These are phyloP conservation scores for Candida sanyaensis DNA, from an alignment of 1,139 yeast species.

Conservation along the genomic window DNA sequence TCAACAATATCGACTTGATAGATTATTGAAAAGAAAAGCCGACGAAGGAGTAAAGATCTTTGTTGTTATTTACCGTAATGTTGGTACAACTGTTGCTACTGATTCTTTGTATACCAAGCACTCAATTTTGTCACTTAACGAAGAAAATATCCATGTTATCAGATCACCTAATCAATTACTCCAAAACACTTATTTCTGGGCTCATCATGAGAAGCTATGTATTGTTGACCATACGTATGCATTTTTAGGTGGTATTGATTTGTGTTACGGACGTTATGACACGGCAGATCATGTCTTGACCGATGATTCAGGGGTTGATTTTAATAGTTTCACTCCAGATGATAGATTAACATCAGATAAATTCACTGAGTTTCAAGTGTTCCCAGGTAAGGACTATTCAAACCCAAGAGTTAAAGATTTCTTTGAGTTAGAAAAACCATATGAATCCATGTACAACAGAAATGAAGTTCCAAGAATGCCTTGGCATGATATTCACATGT, in stretches of 20 bases:
- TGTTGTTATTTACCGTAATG: slow-evolving; percentile 92
- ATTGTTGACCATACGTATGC: slow-evolving; percentile 87
- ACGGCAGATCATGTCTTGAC: slow-evolving; percentile 91
- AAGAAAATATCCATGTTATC: slow-evolving; percentile 81
- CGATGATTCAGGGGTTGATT: slow-evolving; percentile 63
- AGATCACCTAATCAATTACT: slow-evolving; percentile 95
- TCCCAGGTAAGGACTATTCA: slow-evolving; percentile 97
- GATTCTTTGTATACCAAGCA: slow-evolving; percentile 95
- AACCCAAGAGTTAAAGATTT: slow-evolving; percentile 94
- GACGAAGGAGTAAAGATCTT: slow-evolving; percentile 90
- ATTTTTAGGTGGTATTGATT: slow-evolving; percentile 92
- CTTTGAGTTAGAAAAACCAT: slow-evolving; percentile 76
- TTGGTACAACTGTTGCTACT: slow-evolving; percentile 89
- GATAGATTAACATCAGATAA: slow-evolving; percentile 34
- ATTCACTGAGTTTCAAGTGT: slow-evolving; percentile 59
- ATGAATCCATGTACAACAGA: slow-evolving; percentile 91
- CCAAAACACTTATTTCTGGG: slow-evolving; percentile 96
- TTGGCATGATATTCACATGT: slow-evolving; percentile 99
- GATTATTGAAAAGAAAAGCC: slow-evolving; percentile 86
- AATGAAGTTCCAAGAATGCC: slow-evolving; percentile 90
- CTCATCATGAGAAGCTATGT: slow-evolving; percentile 95
- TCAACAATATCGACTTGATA: slow-evolving; percentile 90
- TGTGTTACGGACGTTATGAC: slow-evolving; percentile 94
- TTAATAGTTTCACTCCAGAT: slow-evolving; percentile 32
- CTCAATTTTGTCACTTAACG: slow-evolving; percentile 79